Conservation (phyloP, 805 yeast genomes). For the Lipomyces sp. region DNA sequence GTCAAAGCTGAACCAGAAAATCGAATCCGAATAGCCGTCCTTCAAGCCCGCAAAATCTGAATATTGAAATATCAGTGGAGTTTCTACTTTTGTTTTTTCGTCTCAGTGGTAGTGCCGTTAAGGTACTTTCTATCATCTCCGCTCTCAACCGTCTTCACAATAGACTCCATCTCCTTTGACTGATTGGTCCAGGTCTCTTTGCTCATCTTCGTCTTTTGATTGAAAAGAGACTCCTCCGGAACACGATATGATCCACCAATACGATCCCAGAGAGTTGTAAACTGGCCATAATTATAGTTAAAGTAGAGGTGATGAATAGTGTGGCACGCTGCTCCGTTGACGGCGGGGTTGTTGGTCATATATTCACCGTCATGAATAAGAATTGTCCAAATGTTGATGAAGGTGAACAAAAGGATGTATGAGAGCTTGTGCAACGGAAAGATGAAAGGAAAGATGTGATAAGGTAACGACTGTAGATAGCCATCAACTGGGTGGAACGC, state of each 20-base stretch:
- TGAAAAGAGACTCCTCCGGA: slow-evolving; percentile 85
- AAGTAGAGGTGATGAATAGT: slow-evolving; percentile 95
- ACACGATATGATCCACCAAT: slow-evolving; percentile 88
- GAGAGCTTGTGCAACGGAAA: slow-evolving; percentile 90
- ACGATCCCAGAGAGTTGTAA: slow-evolving; percentile 97
- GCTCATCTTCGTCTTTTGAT: slow-evolving; percentile 55
- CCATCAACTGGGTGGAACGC: slow-evolving; percentile 99
- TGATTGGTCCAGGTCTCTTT: slow-evolving; percentile 67
- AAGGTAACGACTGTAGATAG: slow-evolving; percentile 86
- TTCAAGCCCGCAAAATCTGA: too few relatives aligned
- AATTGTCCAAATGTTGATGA: slow-evolving; percentile 97
- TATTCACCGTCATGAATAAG: slow-evolving; percentile 98
- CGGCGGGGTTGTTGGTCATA: slow-evolving; percentile 85
- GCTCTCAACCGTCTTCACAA: slow-evolving; percentile 79
- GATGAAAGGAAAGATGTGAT: slow-evolving; percentile 85
- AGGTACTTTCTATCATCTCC: slow-evolving; percentile 35
- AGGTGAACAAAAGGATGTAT: slow-evolving; percentile 76
- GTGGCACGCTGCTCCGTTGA: slow-evolving; percentile 98
- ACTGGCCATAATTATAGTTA: slow-evolving; percentile 97
- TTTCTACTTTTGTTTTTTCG: slow-evolving; percentile 1
- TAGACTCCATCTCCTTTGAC: slow-evolving; percentile 68
- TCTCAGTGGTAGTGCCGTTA: background rate
- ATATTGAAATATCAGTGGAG: too few relatives aligned
- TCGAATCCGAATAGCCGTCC: too few relatives aligned
- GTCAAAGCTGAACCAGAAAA: too few relatives aligned